phyloP scores from a whole-genome alignment of 2,329 filamentous ascomycete species.

The Calonectria ilicicola region DNA sequence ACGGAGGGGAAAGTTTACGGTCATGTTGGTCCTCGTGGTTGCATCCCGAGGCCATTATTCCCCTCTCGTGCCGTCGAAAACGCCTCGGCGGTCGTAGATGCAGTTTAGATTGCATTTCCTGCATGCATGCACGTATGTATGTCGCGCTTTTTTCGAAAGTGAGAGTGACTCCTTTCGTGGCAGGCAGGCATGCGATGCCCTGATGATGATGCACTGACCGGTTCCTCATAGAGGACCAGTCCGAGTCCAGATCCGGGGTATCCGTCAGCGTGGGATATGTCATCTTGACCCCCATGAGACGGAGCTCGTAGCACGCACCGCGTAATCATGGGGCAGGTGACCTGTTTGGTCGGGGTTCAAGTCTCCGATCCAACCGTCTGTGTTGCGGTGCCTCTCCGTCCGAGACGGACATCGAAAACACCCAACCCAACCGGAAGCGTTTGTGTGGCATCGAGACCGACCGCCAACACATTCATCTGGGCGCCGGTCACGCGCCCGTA shows the following conservation, averaged over 20 bases:
- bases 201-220: constrained; percentile 8
- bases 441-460: not conserved
- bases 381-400: not conserved
- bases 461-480: not conserved
- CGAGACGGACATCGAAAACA: not conserved
- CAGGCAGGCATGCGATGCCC: not conserved
- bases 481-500: constrained; percentile 7
- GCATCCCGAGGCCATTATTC: constrained; percentile 10
- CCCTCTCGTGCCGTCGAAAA: not conserved
- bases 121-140: constrained; percentile 6
- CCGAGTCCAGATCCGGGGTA: constrained; percentile 15
- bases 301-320: not conserved
- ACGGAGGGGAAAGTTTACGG: not conserved
- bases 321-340: constrained; percentile 7
- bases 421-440: not conserved
- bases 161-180: not conserved
- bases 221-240: not conserved
- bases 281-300: constrained; percentile 7
- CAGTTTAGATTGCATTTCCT: not conserved
- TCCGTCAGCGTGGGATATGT: constrained; percentile 15
- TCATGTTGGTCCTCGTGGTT: not conserved
- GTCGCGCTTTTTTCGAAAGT: constrained; percentile 7
- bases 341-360: not conserved
- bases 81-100: not conserved
- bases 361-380: not conserved